Base-by-base conservation (phyloP, 495 filamentous ascomycete genomes). In the Cenococcum geophilum region DNA sequence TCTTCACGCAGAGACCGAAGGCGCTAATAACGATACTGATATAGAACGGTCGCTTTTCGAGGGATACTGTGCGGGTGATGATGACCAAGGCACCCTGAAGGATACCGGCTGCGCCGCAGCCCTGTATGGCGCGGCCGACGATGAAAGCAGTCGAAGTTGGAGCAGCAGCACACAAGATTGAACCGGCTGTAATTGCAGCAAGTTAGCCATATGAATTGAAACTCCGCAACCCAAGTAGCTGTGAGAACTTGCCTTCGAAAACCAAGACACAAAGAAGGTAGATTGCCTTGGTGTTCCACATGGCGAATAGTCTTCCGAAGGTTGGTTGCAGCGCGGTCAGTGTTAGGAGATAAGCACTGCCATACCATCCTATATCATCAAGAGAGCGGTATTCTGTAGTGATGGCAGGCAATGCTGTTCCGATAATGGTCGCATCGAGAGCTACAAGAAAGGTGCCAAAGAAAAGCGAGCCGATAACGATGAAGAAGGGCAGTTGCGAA, bases 41-140 rank as follows among this genome's bases (percentile, higher is more conserved):
- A 35, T 65, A 61, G 22, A 61, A 5, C 0, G 63, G 58, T 0
- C 62, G 1, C 34, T 65, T 57, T 14, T 58, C 58, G 0, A 65
- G 49, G n/a, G 12, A n/a, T 1, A 58, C 35, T 4, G 37, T 45
- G 16, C 27, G 22, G 5, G 18, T 25, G 18, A 61, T 42, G 34
- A 65, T 58, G 1, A 5, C 59, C 16, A 65, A 47, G 1, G 53
- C 63, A 4, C 63, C 63, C 35, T 65, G 63, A 14, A 57, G 22
- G 5, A 65, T 4, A 6, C 63, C 59, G 1, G 62, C 62, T 11
- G 57, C 57, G 10, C 57, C 62, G n/a, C 56, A 1, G 1, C 78
- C 78, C 0, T 75, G 72, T 1, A 80, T 40, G 16, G 78, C 78
- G 48, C 77, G 70, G 14, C 74, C 78, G 36, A 79, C 59, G 48